Evolutionary conservation across 2,329 filamentous ascomycete genomes (phyloP), one percentile per base, ranked within the genome.

Genomic region (Apiospora koreana): DNA sequence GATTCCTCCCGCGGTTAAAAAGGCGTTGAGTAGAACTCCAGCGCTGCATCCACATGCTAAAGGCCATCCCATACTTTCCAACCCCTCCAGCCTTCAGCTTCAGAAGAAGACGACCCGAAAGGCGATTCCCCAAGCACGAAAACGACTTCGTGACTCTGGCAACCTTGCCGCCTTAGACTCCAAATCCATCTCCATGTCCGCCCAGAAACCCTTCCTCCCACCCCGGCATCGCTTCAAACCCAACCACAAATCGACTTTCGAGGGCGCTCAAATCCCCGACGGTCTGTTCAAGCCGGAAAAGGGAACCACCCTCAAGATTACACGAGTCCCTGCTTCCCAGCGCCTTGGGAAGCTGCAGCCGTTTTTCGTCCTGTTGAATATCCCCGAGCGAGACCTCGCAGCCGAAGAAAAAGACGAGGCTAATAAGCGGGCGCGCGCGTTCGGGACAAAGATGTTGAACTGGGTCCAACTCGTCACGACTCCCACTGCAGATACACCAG

Each of bases 401-500:
- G 45, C 45, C 43, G 45, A 54, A 23, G 23, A 45, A 5, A 50
- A 21, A n/a, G 38, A 25, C 21, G 18, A 68, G 66, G 45, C 31
- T 25, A 35, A 66, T 18, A 25, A 6, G 14, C 14, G 23, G n/a
- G 66, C 66, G 9, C 70, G 45, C 54, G 69, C 43, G 14, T 69
- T 46, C 38, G 43, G 50, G n/a, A 3, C 69, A 69, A 79, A 74
- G 73, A 97, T 97, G 95, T 87, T 91, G 75, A 92, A 87, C 78
- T 89, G 85, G 76, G 85, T 95, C 70, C 91, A 97, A 80, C 83
- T 98, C 76, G 80, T 95, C 72, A 92, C 91, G 23, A 93, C 92
- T 71, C 95, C 95, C 18, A 96, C 95, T 74, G 92, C 92, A 71
- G 96, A 99, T 81, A 97, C 94, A 25, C 89, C 91, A 0, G 95